Conservation (phyloP, 2,329 filamentous ascomycete species). For the Neopestalotiopsis sp. region DNA sequence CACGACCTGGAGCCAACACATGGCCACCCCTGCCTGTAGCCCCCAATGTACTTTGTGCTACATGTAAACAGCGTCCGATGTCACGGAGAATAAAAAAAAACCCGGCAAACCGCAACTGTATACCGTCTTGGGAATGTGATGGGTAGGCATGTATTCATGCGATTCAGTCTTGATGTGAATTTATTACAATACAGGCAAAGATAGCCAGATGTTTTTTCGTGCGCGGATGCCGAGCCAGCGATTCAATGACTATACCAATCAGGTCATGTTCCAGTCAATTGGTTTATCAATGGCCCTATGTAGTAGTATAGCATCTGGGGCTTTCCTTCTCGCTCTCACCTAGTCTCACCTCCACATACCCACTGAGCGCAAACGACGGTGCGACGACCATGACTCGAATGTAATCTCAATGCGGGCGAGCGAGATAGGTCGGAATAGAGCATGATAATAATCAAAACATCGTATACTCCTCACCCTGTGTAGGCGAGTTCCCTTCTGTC, state of each 20-base stretch:
- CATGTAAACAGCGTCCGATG: not conserved
- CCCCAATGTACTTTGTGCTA: not conserved
- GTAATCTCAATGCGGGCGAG: not conserved
- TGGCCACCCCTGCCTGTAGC: not conserved
- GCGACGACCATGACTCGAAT: slow-evolving; percentile 4
- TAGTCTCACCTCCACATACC: not conserved
- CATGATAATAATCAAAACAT: not conserved
- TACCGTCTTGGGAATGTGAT: not conserved
- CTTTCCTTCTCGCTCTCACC: not conserved
- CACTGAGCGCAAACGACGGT: not conserved
- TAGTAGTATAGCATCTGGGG: slow-evolving; percentile 1
- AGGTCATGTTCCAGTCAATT: not conserved
- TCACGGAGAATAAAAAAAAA: not conserved
- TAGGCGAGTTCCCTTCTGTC: slow-evolving; percentile 1
- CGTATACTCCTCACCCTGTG: not conserved
- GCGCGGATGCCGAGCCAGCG: not conserved
- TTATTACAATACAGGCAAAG: not conserved
- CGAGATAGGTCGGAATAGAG: not conserved
- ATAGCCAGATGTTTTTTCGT: not conserved
- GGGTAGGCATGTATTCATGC: not conserved
- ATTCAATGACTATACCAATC: slow-evolving; percentile 2
- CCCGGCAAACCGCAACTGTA: not conserved
- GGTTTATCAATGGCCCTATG: not conserved
- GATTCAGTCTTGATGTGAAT: not conserved
- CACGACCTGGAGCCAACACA: not conserved